Base-by-base conservation (phyloP, 2,329 filamentous ascomycete genomes). In the Fusarium bulbicola region DNA sequence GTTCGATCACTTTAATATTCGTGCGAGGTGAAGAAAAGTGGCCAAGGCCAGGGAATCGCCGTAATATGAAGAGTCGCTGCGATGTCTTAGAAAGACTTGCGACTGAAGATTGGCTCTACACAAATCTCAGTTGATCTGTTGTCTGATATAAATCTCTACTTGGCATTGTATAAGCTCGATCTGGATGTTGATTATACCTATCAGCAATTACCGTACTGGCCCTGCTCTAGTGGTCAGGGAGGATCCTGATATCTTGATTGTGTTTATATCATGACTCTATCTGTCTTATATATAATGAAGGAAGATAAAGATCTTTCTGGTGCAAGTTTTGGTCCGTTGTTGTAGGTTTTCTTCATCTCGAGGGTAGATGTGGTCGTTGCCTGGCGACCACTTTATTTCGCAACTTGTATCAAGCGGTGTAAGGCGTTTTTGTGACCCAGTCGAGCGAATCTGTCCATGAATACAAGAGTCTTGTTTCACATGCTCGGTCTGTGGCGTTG, bases 281-380 rank as follows among this genome's bases (percentile, higher is more conserved):
- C 20, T 32, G 7, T n/a, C 6, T 14, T 30, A 24, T 47, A 47
- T 46, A 16, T 36, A 42, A 21, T 10, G 20, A 63, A 7, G 52
- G 46, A 18, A 32, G 57, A 49, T 30, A 34, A 36, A 24, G 21
- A 20, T 26, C 47, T 54, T 42, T 59, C 10, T 59, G 28, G 34
- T 56, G 28, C 49, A 30, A 26, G 32, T 37, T 18, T 56, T 45
- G 14, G 62, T 52, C 62, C 43, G 46, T 62, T 39, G 59, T 68
- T 39, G 43, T 60, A 56, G 26, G 43, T 39, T 46, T 59, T 59
- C 47, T 57, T 47, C 39, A 42, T 61, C 54, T 72, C 65, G 58
- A 58, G 40, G 45, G 43, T 49, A 59, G 54, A 73, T 36, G 61
- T 45, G 53, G 53, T 72, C 67, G 68, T 71, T 74, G 63, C 67